These are phyloP conservation scores for Isabelozyma rhagii DNA, from an alignment of 805 yeast genomes.

Conservation along the genomic window DNA sequence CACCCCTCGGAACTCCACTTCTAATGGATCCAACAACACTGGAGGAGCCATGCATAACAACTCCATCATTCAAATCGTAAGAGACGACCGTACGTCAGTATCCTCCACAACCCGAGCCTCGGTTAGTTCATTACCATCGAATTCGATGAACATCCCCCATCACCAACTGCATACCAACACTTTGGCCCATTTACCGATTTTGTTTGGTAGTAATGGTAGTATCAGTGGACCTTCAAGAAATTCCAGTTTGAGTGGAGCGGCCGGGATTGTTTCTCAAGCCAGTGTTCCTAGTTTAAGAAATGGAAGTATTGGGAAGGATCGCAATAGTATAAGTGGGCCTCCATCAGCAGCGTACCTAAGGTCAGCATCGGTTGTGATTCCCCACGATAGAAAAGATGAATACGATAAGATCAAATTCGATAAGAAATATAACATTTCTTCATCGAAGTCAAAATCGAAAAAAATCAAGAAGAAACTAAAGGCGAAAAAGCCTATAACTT, in stretches of 20 bases:
- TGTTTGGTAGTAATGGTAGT: slow-evolving; percentile 39
- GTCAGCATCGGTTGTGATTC: slow-evolving; percentile 37
- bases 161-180: slow-evolving; percentile 38
- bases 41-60: slow-evolving; percentile 27
- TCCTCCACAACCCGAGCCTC: slow-evolving; percentile 32
- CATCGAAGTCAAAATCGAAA: slow-evolving; percentile 4
- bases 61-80: slow-evolving; percentile 38
- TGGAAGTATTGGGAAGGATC: slow-evolving; percentile 26
- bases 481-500: slow-evolving; percentile 2
- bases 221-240: slow-evolving; percentile 40
- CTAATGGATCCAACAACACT: slow-evolving; percentile 4
- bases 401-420: slow-evolving; percentile 15
- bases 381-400: slow-evolving; percentile 26
- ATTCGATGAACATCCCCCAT: slow-evolving; percentile 46
- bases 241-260: slow-evolving; percentile 34
- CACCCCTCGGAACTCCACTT: slow-evolving; percentile 29
- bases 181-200: slow-evolving; percentile 41
- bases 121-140: slow-evolving; percentile 41
- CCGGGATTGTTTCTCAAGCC: slow-evolving; percentile 31
- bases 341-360: slow-evolving; percentile 20
- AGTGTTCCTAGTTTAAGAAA: slow-evolving; percentile 39
- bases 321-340: slow-evolving; percentile 6
- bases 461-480: slow-evolving; percentile 6
- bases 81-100: slow-evolving; percentile 37
- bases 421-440: slow-evolving; percentile 12